A percentile compares a stretch with the other conserved stretches of the same genome.
Evolutionary conservation across 805 yeast species (phyloP).

Genomic region (Candida vartiovaarae): DNA sequence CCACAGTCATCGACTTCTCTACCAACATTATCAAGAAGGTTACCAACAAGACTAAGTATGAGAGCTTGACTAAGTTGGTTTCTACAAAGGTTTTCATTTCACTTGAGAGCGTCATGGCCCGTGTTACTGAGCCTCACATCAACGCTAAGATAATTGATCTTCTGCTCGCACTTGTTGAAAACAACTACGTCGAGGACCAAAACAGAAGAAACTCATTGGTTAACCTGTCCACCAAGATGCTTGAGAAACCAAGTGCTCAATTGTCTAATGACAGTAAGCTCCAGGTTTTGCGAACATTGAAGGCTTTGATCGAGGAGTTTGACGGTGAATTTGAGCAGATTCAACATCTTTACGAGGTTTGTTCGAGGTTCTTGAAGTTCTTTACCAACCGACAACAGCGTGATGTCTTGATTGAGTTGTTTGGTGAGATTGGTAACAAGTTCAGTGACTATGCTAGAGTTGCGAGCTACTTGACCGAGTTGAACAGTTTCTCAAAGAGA

Average conservation of each 20-base stretch:
- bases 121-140: constrained; percentile 33
- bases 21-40: constrained; percentile 37
- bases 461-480: constrained; percentile 47
- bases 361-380: constrained; percentile 51
- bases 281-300: constrained; percentile 49
- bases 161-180: constrained; percentile 44
- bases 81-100: constrained; percentile 49
- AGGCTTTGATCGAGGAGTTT: constrained; percentile 45
- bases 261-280: constrained; percentile 47
- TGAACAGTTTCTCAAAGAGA: constrained; percentile 61
- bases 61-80: constrained; percentile 44
- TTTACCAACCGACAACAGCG: constrained; percentile 60
- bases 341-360: constrained; percentile 38
- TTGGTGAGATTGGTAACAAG: constrained; percentile 49
- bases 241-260: constrained; percentile 50
- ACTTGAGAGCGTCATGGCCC: constrained; percentile 42
- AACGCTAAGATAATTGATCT: constrained; percentile 46
- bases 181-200: constrained; percentile 49
- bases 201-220: constrained; percentile 47
- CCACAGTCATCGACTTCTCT: constrained; percentile 48
- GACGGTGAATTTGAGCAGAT: constrained; percentile 49
- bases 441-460: constrained; percentile 38
- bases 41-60: constrained; percentile 35
- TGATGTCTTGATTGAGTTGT: constrained; percentile 49
- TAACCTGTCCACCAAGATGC: constrained; percentile 48